A percentile compares a stretch with the other conserved stretches of the same genome.
Evolutionary conservation across 306 rosid species (phyloP).

Genomic region (Gastrolobium bilobum): DNA sequence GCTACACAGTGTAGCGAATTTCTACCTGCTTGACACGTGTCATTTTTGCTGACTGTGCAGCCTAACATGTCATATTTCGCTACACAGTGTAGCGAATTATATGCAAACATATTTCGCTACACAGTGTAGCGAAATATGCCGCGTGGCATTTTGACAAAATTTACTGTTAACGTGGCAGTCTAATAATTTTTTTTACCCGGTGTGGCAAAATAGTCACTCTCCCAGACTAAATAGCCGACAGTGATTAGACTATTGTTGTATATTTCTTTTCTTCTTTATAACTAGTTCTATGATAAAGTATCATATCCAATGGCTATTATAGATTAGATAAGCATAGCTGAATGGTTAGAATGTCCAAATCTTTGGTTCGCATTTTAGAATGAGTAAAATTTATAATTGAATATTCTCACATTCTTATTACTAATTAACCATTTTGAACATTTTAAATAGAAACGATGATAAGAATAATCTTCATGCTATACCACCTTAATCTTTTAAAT

Average conservation of each 20-base stretch:
- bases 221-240: slow-evolving; percentile 38
- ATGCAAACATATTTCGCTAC: too few relatives aligned
- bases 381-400: background rate
- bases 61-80: too few relatives aligned
- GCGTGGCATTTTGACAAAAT: too few relatives aligned
- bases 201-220: too few relatives aligned
- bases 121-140: too few relatives aligned
- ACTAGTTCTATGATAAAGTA: background rate
- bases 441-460: background rate
- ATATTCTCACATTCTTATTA: background rate
- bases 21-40: too few relatives aligned
- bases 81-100: too few relatives aligned
- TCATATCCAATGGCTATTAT: background rate
- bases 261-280: slow-evolving; percentile 31
- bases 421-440: background rate
- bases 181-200: too few relatives aligned
- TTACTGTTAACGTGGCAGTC: too few relatives aligned
- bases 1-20: too few relatives aligned
- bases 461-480: background rate
- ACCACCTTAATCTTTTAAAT: slow-evolving; percentile 18
- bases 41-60: too few relatives aligned
- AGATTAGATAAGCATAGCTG: slow-evolving; percentile 43
- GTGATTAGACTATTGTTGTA: slow-evolving; percentile 4
- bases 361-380: slow-evolving; percentile 35
- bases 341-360: slow-evolving; percentile 57